Conservation (phyloP, 441 rosid genomes). For the Brassica balearica region DNA sequence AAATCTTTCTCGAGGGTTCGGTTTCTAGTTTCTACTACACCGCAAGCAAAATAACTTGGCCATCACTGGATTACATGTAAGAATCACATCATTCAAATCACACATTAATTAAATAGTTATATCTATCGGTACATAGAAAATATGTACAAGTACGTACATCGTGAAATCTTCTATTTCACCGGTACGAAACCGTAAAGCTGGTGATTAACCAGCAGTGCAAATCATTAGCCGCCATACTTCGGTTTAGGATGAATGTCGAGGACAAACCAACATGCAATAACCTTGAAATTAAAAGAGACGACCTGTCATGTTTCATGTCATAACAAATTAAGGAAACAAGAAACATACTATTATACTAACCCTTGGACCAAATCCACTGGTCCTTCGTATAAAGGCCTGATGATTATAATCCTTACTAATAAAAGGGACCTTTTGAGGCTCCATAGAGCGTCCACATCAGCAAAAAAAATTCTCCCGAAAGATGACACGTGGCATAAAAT, state of each 20-base stretch:
- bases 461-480: no score
- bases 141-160: slow-evolving; percentile 14
- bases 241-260: slow-evolving; percentile 22
- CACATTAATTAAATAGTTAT: not conserved
- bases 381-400: slow-evolving; percentile 19
- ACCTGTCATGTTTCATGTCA: slow-evolving; percentile 31
- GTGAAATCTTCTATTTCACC: slow-evolving; percentile 11
- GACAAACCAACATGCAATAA: slow-evolving; percentile 34
- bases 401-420: slow-evolving; percentile 1
- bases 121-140: slow-evolving; percentile 28
- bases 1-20: not conserved
- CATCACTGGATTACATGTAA: not conserved
- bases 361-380: slow-evolving; percentile 42
- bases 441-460: no score
- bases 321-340: slow-evolving; percentile 3
- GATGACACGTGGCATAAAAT: no score
- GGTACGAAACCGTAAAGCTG: slow-evolving; percentile 31
- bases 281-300: slow-evolving; percentile 31
- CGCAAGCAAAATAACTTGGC: slow-evolving; percentile 7
- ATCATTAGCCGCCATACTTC: slow-evolving; percentile 39
- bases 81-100: slow-evolving; percentile 38
- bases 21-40: not conserved
- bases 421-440: no score
- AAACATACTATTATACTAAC: slow-evolving; percentile 26
- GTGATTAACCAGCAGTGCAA: slow-evolving; percentile 38